These are phyloP conservation scores for Incumbomyces delicatus DNA, from an alignment of 2,329 filamentous ascomycete genomes.

Conservation along the genomic window DNA sequence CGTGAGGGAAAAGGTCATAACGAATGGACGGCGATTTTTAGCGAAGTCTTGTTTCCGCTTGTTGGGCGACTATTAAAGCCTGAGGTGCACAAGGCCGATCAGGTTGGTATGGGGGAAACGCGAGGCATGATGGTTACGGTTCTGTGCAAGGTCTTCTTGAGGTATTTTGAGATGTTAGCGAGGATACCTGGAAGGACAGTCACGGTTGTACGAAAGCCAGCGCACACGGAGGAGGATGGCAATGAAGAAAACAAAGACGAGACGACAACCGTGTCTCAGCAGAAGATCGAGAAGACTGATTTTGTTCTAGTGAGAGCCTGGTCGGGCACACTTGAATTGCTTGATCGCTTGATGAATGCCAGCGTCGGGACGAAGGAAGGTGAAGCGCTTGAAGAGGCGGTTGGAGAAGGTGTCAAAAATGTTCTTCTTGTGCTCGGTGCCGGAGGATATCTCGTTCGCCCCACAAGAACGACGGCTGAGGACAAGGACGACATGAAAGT, in stretches of 20 bases:
- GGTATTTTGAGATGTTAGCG: slow-evolving; percentile 76
- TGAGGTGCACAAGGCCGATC: slow-evolving; percentile 85
- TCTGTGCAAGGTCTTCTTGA: slow-evolving; percentile 88
- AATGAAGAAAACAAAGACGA: neutral
- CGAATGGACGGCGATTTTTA: slow-evolving; percentile 92
- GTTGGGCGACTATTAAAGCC: slow-evolving; percentile 82
- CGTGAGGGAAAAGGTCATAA: slow-evolving; percentile 50
- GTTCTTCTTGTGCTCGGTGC: slow-evolving; percentile 91
- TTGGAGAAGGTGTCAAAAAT: slow-evolving; percentile 92
- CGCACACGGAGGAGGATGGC: neutral
- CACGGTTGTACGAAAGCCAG: neutral
- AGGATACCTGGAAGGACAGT: slow-evolving; percentile 23
- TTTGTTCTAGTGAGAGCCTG: slow-evolving; percentile 46
- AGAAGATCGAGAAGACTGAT: slow-evolving; percentile 1
- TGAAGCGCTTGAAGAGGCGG: slow-evolving; percentile 68
- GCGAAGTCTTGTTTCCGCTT: slow-evolving; percentile 84
- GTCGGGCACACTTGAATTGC: slow-evolving; percentile 83
- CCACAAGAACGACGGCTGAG: slow-evolving; percentile 29
- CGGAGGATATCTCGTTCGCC: slow-evolving; percentile 58
- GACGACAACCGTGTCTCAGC: neutral
- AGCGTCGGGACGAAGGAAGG: slow-evolving; percentile 14
- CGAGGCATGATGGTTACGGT: slow-evolving; percentile 83
- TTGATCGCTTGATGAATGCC: slow-evolving; percentile 92
- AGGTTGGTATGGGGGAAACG: slow-evolving; percentile 89
- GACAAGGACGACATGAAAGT: slow-evolving; percentile 34